Evolutionary conservation across 2,329 filamentous ascomycete species (phyloP), one percentile per base, ranked within the genome.

Genomic region (Penicillium sp.): DNA sequence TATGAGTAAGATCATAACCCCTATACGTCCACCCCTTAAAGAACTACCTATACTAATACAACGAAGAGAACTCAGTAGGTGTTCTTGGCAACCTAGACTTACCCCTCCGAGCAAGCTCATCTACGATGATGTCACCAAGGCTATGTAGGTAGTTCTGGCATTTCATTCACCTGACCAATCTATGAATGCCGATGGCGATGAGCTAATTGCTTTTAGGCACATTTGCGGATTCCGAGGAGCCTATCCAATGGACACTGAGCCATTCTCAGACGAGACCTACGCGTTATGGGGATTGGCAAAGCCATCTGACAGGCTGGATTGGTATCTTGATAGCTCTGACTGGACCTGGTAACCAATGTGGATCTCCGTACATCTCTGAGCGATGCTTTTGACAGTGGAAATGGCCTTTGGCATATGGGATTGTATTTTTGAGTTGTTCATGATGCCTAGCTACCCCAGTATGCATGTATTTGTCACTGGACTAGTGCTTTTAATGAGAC

Each of bases 141-240:
- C n/a, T n/a, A n/a, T n/a, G n/a, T n/a, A n/a, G n/a, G n/a, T n/a
- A n/a, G n/a, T n/a, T n/a, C n/a, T n/a, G n/a, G n/a, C n/a, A n/a
- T n/a, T n/a, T n/a, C n/a, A n/a, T 44, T 43, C 9, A n/a, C 17
- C 23, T 44, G 9, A 29, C 9, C 25, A 19, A 49, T 39, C 23
- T 27, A 48, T 48, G 15, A 23, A 49, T 29, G 23, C 35, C 33
- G 47, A 49, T 49, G 23, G 10, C 35, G 47, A 49, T 39, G 10
- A 29, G 33, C 35, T 49, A 49, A 49, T 49, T 6, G 3, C 17
- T 38, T 49, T 27, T 38, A 49, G 47, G 10, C 47, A 49, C 35
- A 49, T 49, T 49, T 49, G 35, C 47, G 47, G 47, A 27, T 38
- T 49, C 35, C 47, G 47, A 39, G 47, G 35, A 39, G 35, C 47